Conservation (phyloP, 225 moss, liverwort and hornwort genomes). For the Bryoerythrophyllum caledonicum region DNA sequence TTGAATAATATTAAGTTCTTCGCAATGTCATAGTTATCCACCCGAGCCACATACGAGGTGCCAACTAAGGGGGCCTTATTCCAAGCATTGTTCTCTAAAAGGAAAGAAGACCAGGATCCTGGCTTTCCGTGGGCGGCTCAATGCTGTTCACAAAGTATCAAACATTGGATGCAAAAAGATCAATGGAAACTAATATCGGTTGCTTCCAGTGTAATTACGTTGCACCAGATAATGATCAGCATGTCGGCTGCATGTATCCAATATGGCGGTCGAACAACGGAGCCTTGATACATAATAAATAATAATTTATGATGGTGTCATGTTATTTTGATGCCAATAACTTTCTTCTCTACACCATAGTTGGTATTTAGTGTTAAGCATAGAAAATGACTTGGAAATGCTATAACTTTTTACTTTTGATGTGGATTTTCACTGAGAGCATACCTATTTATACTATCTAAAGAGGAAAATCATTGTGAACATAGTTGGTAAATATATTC, state of each 20-base stretch:
- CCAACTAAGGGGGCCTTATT: not conserved
- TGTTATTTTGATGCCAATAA: no score
- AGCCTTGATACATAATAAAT: no score
- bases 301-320: no score
- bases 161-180: constrained; percentile 3
- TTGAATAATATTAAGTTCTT: not conserved
- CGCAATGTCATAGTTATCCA: not conserved
- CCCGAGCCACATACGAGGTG: not conserved
- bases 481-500: no score
- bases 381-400: no score
- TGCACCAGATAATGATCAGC: not conserved
- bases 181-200: not conserved
- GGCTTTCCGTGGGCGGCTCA: constrained; percentile 25
- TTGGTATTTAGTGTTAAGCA: no score
- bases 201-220: not conserved
- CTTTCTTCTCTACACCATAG: no score
- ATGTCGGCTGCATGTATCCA: not conserved
- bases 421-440: no score
- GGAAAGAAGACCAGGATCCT: not conserved
- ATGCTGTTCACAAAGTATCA: not conserved
- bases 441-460: no score
- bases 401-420: no score
- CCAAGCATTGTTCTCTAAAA: not conserved
- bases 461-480: no score
- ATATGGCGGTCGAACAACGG: not conserved